Evolutionary conservation across 2,329 filamentous ascomycete genomes (phyloP).

Genomic region (Xylaria sp.): DNA sequence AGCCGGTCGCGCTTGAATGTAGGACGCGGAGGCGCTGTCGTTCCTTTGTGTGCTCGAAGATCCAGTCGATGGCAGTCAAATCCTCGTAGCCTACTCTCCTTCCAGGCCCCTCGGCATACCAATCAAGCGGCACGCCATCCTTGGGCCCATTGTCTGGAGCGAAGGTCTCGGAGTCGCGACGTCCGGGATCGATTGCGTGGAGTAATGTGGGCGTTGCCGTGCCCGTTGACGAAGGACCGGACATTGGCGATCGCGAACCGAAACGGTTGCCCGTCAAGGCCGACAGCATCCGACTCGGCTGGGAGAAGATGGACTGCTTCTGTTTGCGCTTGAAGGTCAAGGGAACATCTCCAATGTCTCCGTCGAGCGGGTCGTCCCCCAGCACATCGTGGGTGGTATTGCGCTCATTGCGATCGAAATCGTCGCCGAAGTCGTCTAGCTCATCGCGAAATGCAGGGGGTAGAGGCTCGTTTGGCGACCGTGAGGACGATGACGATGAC

Average conservation of each 20-base stretch:
- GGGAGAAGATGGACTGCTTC: conserved; percentile 60
- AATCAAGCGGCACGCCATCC: conserved; percentile 71
- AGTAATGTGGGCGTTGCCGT: conserved; percentile 44
- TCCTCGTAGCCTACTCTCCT: conserved; percentile 94
- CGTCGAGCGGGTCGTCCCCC: conserved; percentile 65
- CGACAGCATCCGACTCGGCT: conserved; percentile 60
- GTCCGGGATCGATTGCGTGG: conserved; percentile 39
- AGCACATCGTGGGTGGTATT: conserved; percentile 54
- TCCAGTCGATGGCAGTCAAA: conserved; percentile 98
- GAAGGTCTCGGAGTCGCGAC: conserved; percentile 33
- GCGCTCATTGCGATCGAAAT: conserved; percentile 42
- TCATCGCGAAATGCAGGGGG: conserved; percentile 50
- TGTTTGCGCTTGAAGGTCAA: conserved; percentile 79
- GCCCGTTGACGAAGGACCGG: conserved; percentile 35
- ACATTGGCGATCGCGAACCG: conserved; percentile 38
- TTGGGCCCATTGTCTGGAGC: conserved; percentile 50
- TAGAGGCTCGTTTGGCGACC: conserved; percentile 39
- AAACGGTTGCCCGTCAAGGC: conserved; percentile 55
- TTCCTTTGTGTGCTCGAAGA: conserved; percentile 98
- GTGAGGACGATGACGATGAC: conserved; percentile 45
- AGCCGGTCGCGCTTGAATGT: conserved; percentile 72
- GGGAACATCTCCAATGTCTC: conserved; percentile 57
- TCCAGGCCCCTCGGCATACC: conserved; percentile 90
- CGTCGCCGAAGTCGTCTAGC: conserved; percentile 45
- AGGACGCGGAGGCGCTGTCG: conserved; percentile 85